These are phyloP conservation scores for Kluyveromyces dobzhanskii DNA, from an alignment of 805 yeast species.

Conservation along the genomic window DNA sequence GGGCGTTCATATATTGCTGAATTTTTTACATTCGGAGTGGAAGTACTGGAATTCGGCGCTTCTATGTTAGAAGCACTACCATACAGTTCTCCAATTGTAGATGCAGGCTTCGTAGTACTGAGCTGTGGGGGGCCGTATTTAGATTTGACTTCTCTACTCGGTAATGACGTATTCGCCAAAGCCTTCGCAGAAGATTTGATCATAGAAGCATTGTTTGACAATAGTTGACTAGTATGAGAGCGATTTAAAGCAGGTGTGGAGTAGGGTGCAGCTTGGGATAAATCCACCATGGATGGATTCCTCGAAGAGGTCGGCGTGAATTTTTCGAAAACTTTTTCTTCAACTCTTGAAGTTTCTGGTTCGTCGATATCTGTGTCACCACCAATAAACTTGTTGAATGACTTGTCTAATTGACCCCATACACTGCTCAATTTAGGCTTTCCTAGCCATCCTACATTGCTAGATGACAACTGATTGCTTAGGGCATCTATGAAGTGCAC, in stretches of 20 bases:
- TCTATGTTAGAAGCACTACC: no score
- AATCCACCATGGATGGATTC: slow-evolving; percentile 36
- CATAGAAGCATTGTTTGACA: background rate
- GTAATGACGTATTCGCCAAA: no score
- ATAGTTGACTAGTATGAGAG: background rate
- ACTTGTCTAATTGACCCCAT: slow-evolving; percentile 83
- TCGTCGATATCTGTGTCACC: slow-evolving; percentile 58
- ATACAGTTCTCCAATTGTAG: no score
- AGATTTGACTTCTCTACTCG: no score
- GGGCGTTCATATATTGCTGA: no score
- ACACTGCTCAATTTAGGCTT: slow-evolving; percentile 70
- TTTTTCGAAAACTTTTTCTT: slow-evolving; percentile 57
- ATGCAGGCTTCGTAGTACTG: no score
- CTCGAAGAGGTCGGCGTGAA: slow-evolving; percentile 65
- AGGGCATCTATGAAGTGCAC: slow-evolving; percentile 31
- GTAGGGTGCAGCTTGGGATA: slow-evolving; percentile 14
- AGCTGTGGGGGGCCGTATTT: no score
- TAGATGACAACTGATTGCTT: slow-evolving; percentile 39
- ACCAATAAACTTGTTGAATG: slow-evolving; percentile 69
- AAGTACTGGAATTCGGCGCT: no score
- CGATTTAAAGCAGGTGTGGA: slow-evolving; percentile 15
- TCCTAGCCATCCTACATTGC: slow-evolving; percentile 68
- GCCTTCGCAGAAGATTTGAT: background rate
- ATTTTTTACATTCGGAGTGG: no score
- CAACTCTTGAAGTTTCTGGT: slow-evolving; percentile 28